Base-by-base conservation (phyloP, 139 green algal genomes). In the Helicosporidium sp. region DNA sequence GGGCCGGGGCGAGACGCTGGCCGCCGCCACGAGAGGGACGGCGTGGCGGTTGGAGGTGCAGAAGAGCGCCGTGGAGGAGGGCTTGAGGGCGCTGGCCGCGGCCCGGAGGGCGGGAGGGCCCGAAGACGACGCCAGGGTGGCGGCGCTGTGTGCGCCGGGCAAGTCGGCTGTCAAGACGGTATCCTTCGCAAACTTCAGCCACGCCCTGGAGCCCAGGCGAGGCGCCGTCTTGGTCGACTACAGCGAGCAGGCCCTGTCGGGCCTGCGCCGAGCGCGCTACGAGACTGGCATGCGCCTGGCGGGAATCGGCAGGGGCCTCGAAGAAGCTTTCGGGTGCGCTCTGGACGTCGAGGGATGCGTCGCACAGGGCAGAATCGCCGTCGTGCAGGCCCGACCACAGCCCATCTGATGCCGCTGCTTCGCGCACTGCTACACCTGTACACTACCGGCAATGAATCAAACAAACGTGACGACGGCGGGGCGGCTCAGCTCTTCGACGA, bases 311-410 rank as follows among this genome's bases (percentile, higher is more conserved):
- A 45, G 25, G 15, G 4, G 62, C 18, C 54, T 92, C 43, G 79
- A 93, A 60, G 37, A 51, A 13, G 55, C 69, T 8, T 77, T 90
- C 51, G 71, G 68, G 0, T 66, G 57, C 2, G 46, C 78, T 2
- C 87, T 96, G 64, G 87, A 97, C 45, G 76, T 94, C 43, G 88
- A 97, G 65, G 88, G 88, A 1, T 83, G 71, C 31, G 37, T 94
- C 13, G 61, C 69, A 15, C 69, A 75, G 20, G 52, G 54, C 4
- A 5, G 59, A 8, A 31, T 96, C 16, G 92, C 74, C 41, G 61
- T 96, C 13, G 83, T 96, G 53, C 88, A 97, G 73, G 77, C 79
- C 1, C 58, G 88, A 5, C 88, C 88, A 3, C 87, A 97, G 67
- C 82, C 82, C n/a, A n/a, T n/a, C n/a, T n/a, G n/a, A n/a, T n/a